A percentile compares a stretch with the other conserved stretches of the same genome.
Evolutionary conservation across 2,329 filamentous ascomycete species (phyloP).

Genomic region (Aureobasidium sp.): DNA sequence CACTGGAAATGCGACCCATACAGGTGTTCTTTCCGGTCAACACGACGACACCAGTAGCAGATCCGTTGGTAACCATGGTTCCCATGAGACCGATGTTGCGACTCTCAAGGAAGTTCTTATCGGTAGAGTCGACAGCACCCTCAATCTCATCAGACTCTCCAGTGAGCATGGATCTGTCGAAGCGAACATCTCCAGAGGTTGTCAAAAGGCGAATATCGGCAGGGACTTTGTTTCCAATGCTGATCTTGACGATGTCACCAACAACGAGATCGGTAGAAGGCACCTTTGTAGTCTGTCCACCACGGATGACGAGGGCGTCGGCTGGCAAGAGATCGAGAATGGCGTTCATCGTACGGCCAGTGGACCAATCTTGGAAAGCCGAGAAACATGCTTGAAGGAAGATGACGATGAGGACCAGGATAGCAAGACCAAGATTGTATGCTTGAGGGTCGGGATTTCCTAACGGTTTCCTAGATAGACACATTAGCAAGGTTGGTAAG

Average conservation of each 20-base stretch:
- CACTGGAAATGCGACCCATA: conserved; percentile 35
- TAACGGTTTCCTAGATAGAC: conserved; percentile 26
- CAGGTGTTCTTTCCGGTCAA: conserved; percentile 33
- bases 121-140: conserved; percentile 32
- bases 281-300: conserved; percentile 30
- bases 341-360: conserved; percentile 39
- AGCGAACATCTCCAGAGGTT: conserved; percentile 36
- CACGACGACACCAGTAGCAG: conserved; percentile 32
- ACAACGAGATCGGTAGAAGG: conserved; percentile 30
- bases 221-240: conserved; percentile 35
- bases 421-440: conserved; percentile 38
- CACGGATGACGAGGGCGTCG: conserved; percentile 34
- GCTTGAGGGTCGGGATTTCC: conserved; percentile 34
- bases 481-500: background rate
- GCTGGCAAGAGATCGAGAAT: conserved; percentile 39
- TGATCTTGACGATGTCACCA: conserved; percentile 34
- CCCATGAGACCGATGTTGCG: conserved; percentile 39
- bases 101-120: conserved; percentile 35
- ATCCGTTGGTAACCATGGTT: conserved; percentile 35
- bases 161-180: conserved; percentile 35
- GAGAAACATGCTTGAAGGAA: conserved; percentile 39
- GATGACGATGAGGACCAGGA: conserved; percentile 41
- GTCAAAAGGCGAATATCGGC: conserved; percentile 34
- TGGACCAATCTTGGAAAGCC: conserved; percentile 43
- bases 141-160: conserved; percentile 37